These are phyloP conservation scores for Cryptosporidium parvum DNA, from an alignment of 169 alveolate genomes.

Conservation along the genomic window DNA sequence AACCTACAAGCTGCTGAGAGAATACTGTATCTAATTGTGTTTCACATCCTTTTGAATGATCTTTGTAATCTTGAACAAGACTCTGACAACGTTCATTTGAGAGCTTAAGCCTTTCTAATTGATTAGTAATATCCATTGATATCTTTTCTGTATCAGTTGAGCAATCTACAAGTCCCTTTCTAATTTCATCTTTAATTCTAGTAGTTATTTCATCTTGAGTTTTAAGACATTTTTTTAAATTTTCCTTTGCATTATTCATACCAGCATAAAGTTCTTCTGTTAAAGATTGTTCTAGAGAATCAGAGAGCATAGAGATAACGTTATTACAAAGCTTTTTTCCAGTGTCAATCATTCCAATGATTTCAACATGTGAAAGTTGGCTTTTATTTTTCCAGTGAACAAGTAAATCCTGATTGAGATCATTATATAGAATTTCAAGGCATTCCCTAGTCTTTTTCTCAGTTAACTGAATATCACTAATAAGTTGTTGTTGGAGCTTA, in stretches of 20 bases:
- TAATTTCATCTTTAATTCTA: slow-evolving; percentile 20
- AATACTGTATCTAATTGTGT: slow-evolving; percentile 10
- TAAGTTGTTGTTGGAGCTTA: slow-evolving; percentile 20
- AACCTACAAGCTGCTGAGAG: not conserved
- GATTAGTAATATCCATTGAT: not conserved
- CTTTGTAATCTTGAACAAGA: slow-evolving; percentile 19
- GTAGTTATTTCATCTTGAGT: not conserved
- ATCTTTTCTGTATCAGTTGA: slow-evolving; percentile 18
- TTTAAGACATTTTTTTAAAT: not conserved
- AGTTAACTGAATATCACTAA: slow-evolving; percentile 4
- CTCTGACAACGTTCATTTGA: slow-evolving; percentile 33
- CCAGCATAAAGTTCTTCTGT: slow-evolving; percentile 30
- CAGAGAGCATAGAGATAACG: slow-evolving; percentile 19
- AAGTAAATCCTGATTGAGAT: slow-evolving; percentile 29
- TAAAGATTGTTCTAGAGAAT: slow-evolving; percentile 42
- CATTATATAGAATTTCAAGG: not conserved
- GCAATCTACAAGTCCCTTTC: not conserved
- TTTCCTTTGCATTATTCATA: slow-evolving; percentile 30
- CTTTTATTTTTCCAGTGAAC: slow-evolving; percentile 39
- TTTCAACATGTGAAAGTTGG: slow-evolving; percentile 23
- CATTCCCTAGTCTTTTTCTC: slow-evolving; percentile 14
- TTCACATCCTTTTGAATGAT: not conserved
- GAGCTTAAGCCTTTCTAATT: slow-evolving; percentile 18
- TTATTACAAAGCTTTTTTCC: slow-evolving; percentile 50
- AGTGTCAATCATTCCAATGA: slow-evolving; percentile 29